These are phyloP conservation scores for Talaromyces sp. DNA, from an alignment of 2,329 filamentous ascomycete genomes.

Conservation along the genomic window DNA sequence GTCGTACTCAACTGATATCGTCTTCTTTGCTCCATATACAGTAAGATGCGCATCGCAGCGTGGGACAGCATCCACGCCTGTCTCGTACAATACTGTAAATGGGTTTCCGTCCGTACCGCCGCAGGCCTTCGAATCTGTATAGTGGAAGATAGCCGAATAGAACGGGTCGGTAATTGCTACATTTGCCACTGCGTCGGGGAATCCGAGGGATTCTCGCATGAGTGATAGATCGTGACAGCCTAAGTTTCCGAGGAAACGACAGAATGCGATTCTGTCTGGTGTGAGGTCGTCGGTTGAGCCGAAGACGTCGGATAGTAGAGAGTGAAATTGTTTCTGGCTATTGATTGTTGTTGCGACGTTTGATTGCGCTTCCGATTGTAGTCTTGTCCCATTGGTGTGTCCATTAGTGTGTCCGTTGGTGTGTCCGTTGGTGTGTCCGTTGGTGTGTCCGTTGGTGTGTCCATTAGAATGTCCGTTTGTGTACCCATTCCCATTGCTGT, in stretches of 20 bases:
- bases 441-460: background rate
- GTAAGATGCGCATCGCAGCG: slow-evolving; percentile 40
- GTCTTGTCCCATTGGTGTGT: background rate
- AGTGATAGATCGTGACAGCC: slow-evolving; percentile 59
- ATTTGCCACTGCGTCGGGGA: slow-evolving; percentile 51
- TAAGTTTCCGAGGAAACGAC: slow-evolving; percentile 51
- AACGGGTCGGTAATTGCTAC: slow-evolving; percentile 49
- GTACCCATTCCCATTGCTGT: background rate
- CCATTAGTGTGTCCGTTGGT: too few relatives aligned
- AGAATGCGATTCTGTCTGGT: slow-evolving; percentile 34
- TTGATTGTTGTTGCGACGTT: slow-evolving; percentile 1
- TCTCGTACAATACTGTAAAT: slow-evolving; percentile 62
- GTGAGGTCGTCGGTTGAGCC: slow-evolving; percentile 31
- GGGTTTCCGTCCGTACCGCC: slow-evolving; percentile 18
- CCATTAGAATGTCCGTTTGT: background rate
- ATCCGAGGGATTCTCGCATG: slow-evolving; percentile 58
- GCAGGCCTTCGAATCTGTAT: slow-evolving; percentile 20
- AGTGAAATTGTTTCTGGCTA: slow-evolving; percentile 15
- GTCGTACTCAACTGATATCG: slow-evolving; percentile 58
- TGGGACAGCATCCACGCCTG: slow-evolving; percentile 57
- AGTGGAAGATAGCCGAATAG: slow-evolving; percentile 42
- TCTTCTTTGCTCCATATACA: slow-evolving; percentile 58
- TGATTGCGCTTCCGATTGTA: background rate
- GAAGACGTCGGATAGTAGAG: slow-evolving; percentile 32
- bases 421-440: background rate